Base-by-base conservation (phyloP, 805 yeast species). In the Pichia thaimueangensis region DNA sequence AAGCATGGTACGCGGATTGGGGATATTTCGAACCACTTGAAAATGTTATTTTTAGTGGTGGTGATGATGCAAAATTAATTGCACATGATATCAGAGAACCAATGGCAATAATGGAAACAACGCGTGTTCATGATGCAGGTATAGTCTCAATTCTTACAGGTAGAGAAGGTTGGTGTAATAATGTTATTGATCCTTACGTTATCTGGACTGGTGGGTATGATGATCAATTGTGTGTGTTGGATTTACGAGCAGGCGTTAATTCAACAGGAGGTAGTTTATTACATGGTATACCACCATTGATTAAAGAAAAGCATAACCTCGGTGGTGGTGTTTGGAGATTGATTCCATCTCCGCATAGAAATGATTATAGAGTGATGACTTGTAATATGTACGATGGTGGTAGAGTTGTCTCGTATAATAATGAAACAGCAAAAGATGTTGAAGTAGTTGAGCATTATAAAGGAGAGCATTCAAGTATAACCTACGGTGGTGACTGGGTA, bases 371-470 rank as follows among this genome's bases (percentile, higher is more conserved):
- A 32, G 70, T 91, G 0, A 63, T 91, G 38, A 78, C 81, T 0
- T 89, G 97, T 59, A 87, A 96, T 56, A 93, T 93, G 97, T 91
- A 91, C 56, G 88, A 86, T 51, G 98, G 98, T 15, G 96, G 95
- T 2, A 70, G 88, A 44, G 67, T 89, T 0, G 58, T 89, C 1
- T 58, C 59, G 12, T 55, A 70, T n/a, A 52, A 56, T 19, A 56
- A 50, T 4, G 45, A 47, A 5, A 34, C 28, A 7, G 64, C 56
- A 10, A 43, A 50, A 3, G 47, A 50, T 1, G 53, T 63, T 1
- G 41, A 44, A 8, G 60, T 74, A 41, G 56, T 60, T 3, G 65
- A 67, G 21, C 72, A 70, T 43, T 73, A 76, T 57, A 81, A 80
- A 54, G 70, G 72, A 11, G 84, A 82, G 24, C 97, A 91, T 57